Conservation (phyloP, 495 filamentous ascomycete genomes). For the Tetracladium setigerum region DNA sequence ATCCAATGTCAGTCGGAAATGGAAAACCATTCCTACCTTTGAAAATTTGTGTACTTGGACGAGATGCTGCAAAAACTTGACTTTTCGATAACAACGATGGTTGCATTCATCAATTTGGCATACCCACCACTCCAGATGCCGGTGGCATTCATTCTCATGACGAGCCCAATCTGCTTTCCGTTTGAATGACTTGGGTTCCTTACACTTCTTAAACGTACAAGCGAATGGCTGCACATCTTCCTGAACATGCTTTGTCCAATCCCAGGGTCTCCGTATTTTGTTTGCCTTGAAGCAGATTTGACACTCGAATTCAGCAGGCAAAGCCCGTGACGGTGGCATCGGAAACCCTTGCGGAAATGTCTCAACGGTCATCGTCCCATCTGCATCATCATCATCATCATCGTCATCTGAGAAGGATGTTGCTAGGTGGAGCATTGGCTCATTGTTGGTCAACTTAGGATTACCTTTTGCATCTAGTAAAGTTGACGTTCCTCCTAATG, state of each 20-base stretch:
- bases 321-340: conserved; percentile 64
- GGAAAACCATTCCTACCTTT: too few species aligned
- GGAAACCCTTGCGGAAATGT: conserved; percentile 76
- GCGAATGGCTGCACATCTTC: conserved; percentile 95
- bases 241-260: conserved; percentile 97
- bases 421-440: conserved; percentile 5
- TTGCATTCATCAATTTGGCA: conserved; percentile 75
- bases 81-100: conserved; percentile 82
- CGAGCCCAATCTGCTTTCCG: conserved; percentile 96
- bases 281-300: conserved; percentile 84
- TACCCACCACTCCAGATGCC: conserved; percentile 88
- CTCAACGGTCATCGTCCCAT: conserved; percentile 60
- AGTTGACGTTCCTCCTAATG: conserved; percentile 48
- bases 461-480: conserved; percentile 32
- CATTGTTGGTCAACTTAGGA: conserved; percentile 17
- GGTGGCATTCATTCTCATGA: conserved; percentile 90
- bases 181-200: conserved; percentile 91
- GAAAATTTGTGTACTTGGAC: conserved; percentile 86
- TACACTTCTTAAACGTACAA: conserved; percentile 81
- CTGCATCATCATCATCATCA: conserved; percentile 51
- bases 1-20: too few species aligned
- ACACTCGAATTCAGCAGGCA: conserved; percentile 91
- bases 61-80: conserved; percentile 94
- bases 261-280: conserved; percentile 87
- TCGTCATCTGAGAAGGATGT: conserved; percentile 50